Conservation (phyloP, 306 rosid genomes). For the Quercus alba region DNA sequence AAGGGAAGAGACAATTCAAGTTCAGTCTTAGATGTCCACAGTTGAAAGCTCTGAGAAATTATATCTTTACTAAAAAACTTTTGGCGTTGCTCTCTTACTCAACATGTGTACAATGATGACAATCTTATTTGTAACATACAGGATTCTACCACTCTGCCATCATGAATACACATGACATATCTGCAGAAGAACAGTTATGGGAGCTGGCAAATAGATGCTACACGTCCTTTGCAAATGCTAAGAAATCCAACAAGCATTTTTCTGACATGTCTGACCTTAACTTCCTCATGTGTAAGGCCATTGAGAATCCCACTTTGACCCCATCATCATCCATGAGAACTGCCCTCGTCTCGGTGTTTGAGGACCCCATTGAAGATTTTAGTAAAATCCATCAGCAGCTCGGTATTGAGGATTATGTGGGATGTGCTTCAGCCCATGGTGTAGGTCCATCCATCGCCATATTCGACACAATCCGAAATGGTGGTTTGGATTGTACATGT, state of each 20-base stretch:
- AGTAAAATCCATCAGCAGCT: slow-evolving; percentile 34
- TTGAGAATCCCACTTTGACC: slow-evolving; percentile 81
- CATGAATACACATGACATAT: slow-evolving; percentile 71
- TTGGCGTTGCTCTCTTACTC: not conserved
- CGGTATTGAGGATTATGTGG: slow-evolving; percentile 70
- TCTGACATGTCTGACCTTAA: slow-evolving; percentile 91
- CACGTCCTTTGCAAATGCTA: slow-evolving; percentile 48
- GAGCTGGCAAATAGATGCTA: slow-evolving; percentile 71
- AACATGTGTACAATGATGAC: not conserved
- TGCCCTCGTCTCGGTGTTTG: slow-evolving; percentile 75
- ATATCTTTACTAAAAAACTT: too few species aligned
- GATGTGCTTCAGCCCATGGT: slow-evolving; percentile 81
- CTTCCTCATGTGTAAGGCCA: slow-evolving; percentile 89
- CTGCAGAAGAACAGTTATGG: slow-evolving; percentile 60
- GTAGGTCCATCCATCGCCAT: slow-evolving; percentile 86
- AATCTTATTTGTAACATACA: slow-evolving; percentile 11
- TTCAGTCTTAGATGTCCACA: too few species aligned
- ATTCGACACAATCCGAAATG: slow-evolving; percentile 63
- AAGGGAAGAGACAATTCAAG: too few species aligned
- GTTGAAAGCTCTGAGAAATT: too few species aligned
- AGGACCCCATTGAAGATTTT: slow-evolving; percentile 52
- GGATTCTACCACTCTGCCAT: slow-evolving; percentile 96
- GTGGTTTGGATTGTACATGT: slow-evolving; percentile 62
- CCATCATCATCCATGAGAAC: slow-evolving; percentile 75
- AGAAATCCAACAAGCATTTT: slow-evolving; percentile 79